A percentile compares a stretch with the other conserved stretches of the same genome.
Conservation (phyloP, 2,329 filamentous ascomycete genomes). For the Teratosphaeria destructans region DNA sequence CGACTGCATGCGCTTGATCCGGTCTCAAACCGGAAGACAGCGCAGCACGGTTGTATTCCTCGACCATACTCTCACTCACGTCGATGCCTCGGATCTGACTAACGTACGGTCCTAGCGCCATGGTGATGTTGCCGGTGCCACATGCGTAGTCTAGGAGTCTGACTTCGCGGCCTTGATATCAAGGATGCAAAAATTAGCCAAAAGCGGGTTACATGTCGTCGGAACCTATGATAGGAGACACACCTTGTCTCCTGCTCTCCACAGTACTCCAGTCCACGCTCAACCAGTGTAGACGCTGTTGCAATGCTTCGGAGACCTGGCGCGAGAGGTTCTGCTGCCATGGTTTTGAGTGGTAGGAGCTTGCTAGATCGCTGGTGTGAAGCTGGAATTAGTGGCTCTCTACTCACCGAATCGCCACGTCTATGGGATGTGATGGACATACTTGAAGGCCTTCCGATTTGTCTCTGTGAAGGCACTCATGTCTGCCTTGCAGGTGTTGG, state of each 20-base stretch:
- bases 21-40: slow-evolving; percentile 11
- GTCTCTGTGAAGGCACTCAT: slow-evolving; percentile 26
- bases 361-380: slow-evolving; percentile 19
- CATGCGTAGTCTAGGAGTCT: slow-evolving; percentile 25
- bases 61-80: slow-evolving; percentile 23
- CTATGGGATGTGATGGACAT: neutral
- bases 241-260: neutral
- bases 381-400: no score
- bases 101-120: slow-evolving; percentile 21
- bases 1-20: slow-evolving; percentile 19
- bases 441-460: slow-evolving; percentile 26
- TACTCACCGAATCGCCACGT: no score
- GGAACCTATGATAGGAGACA: neutral
- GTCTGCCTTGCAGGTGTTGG: neutral
- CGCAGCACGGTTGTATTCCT: slow-evolving; percentile 20
- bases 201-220: neutral
- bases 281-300: slow-evolving; percentile 20
- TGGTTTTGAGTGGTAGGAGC: slow-evolving; percentile 22
- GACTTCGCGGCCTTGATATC: slow-evolving; percentile 8
- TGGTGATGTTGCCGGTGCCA: slow-evolving; percentile 24
- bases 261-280: slow-evolving; percentile 15
- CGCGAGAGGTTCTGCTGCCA: slow-evolving; percentile 22
- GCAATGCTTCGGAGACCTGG: slow-evolving; percentile 20
- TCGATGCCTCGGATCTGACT: slow-evolving; percentile 23
- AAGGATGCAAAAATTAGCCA: neutral